Evolutionary conservation across 768 basidiomycete species (phyloP).

Genomic region (Tylopilus sp.): DNA sequence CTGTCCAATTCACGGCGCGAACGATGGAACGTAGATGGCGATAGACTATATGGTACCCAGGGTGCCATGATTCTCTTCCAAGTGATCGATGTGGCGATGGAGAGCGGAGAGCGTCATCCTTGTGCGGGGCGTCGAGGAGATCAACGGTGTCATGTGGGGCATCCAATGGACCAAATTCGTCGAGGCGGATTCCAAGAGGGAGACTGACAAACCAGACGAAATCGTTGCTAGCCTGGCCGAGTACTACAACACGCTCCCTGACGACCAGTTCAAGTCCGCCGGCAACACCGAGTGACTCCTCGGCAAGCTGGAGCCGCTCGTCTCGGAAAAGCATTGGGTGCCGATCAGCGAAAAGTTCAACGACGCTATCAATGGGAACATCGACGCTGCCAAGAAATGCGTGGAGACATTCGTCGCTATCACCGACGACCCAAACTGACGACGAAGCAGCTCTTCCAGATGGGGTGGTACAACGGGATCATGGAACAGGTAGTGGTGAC

Average conservation of each 20-base stretch:
- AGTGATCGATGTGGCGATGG: slow-evolving; percentile 89
- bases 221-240: slow-evolving; percentile 86
- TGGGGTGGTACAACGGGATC: too few species aligned
- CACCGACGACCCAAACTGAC: slow-evolving; percentile 88
- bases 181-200: too few species aligned
- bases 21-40: slow-evolving; percentile 81
- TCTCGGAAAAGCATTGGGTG: slow-evolving; percentile 86
- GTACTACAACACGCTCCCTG: too few species aligned
- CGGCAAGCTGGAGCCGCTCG: slow-evolving; percentile 82
- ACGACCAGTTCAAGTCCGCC: too few species aligned
- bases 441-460: slow-evolving; percentile 80
- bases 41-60: slow-evolving; percentile 87
- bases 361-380: slow-evolving; percentile 97
- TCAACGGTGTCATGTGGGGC: slow-evolving; percentile 85
- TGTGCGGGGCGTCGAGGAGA: slow-evolving; percentile 86
- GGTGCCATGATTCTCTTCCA: slow-evolving; percentile 95
- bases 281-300: too few species aligned
- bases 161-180: slow-evolving; percentile 88
- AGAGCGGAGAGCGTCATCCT: slow-evolving; percentile 95
- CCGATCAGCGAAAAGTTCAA: too few species aligned
- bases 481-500: slow-evolving; percentile 85
- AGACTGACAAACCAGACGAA: slow-evolving; percentile 91
- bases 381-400: slow-evolving; percentile 97
- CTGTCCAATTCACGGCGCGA: slow-evolving; percentile 76
- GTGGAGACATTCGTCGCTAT: slow-evolving; percentile 91